Base-by-base conservation (phyloP, 805 yeast species). In the Kluyveromyces starmeri region DNA sequence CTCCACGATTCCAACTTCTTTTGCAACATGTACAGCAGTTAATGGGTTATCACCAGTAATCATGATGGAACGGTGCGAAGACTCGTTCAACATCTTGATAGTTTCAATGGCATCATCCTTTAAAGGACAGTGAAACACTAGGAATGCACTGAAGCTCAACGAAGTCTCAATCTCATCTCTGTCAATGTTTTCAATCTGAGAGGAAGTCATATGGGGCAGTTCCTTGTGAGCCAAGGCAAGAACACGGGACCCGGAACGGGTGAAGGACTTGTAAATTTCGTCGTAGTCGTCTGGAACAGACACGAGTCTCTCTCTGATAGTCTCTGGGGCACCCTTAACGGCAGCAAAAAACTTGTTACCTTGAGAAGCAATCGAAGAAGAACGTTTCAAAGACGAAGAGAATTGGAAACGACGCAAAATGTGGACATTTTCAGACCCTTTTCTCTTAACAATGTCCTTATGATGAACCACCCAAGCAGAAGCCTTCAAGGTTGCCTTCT, bases 11-110 rank as follows among this genome's bases (percentile, higher is more conserved):
- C 68, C 80, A 40, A 92, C 97, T 61, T 85, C 95, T 48, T 78
- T 78, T 15, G 97, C 97, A 48, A 92, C 98, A 57, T 89, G 96
- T 41, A 92, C 92, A 20, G 98, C 98, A 46, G 98, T 92, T 54
- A 92, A 73, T 25, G 98, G 96, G 60, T 89, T 92, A 62, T 92
- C 98, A 69, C 98, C 98, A 32, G 98, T 92, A 48, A 92, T 92
- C 98, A 92, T 92, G 27, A 92, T 76, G 57, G 85, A 83, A 56
- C 98, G 85, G 59, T 92, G 98, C 36, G 89, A 76, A 1, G 96
- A 86, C 54, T 85, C 94, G 61, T 85, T 89, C 60, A 92, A 70
- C 96, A 86, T 89, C 51, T 75, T 69, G 46, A 92, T 78, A 26
- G 95, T 81, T 46, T 78, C 94, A 55, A 84, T 66, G 23, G 98